These are phyloP conservation scores for Otatea glauca DNA, from an alignment of 176 grass and related monocot species.

Conservation along the genomic window DNA sequence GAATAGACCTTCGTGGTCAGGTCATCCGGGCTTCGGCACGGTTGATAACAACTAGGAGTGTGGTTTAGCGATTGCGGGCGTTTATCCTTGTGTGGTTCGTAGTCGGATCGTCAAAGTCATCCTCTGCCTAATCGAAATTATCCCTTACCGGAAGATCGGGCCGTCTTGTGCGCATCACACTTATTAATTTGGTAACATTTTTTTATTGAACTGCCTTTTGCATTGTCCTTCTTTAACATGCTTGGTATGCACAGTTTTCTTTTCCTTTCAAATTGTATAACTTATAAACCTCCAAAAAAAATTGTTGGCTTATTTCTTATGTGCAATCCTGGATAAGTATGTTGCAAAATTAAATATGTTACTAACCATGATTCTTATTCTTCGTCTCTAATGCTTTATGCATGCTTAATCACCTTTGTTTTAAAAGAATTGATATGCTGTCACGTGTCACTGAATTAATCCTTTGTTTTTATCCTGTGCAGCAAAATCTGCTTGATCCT, in stretches of 20 bases:
- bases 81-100: too few species aligned
- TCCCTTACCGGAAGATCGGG: too few species aligned
- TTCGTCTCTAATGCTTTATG: not conserved
- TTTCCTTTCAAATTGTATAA: conserved; percentile 14
- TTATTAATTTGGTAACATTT: conserved; percentile 14
- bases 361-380: not conserved
- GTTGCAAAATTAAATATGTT: not conserved
- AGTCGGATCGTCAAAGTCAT: too few species aligned
- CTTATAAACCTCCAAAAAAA: not conserved
- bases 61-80: too few species aligned
- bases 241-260: not conserved
- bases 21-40: too few species aligned
- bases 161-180: too few species aligned
- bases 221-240: not conserved
- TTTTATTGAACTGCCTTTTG: conserved; percentile 21
- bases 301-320: conserved; percentile 1
- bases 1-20: too few species aligned
- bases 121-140: too few species aligned
- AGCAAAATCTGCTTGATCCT: conserved; percentile 81
- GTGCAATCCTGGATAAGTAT: conserved; percentile 20
- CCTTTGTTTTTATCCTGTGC: conserved; percentile 34
- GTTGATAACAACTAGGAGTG: too few species aligned
- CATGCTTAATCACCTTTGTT: not conserved
- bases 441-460: conserved; percentile 17
- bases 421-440: not conserved